Evolutionary conservation across 805 yeast species (phyloP).

Genomic region (Candida manassasensis): DNA sequence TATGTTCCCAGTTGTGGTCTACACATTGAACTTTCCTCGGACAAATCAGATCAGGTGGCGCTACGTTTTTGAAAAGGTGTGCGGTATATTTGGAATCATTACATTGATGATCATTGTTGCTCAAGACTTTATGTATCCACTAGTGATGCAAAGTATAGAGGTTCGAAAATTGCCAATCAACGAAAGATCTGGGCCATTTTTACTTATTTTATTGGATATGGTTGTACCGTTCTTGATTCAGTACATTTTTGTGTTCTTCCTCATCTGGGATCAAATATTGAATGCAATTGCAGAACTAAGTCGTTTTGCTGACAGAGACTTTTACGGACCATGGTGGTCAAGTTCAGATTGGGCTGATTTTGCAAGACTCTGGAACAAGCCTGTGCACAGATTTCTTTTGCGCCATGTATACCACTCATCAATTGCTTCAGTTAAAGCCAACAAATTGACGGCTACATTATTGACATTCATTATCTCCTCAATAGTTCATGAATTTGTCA

Average conservation of each 20-base stretch:
- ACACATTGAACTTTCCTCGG: constrained; percentile 79
- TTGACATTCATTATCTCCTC: constrained; percentile 78
- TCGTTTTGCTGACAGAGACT: constrained; percentile 81
- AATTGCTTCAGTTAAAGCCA: constrained; percentile 66
- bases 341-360: constrained; percentile 91
- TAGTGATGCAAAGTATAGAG: constrained; percentile 55
- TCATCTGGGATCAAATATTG: constrained; percentile 93
- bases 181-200: constrained; percentile 44
- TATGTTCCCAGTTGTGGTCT: constrained; percentile 86
- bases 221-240: constrained; percentile 75
- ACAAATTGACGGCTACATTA: constrained; percentile 65
- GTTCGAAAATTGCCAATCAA: constrained; percentile 46
- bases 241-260: constrained; percentile 74
- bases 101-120: constrained; percentile 77
- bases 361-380: constrained; percentile 90
- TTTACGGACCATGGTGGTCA: constrained; percentile 98
- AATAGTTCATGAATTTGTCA: constrained; percentile 82
- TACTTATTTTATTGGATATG: constrained; percentile 62
- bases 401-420: constrained; percentile 94
- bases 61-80: constrained; percentile 62
- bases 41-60: constrained; percentile 62
- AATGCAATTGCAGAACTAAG: constrained; percentile 89
- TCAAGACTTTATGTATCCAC: constrained; percentile 70
- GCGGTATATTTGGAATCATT: constrained; percentile 85
- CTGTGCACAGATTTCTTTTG: constrained; percentile 83